Evolutionary conservation across 129 eudicot genomes (phyloP).

Genomic region (Logfia minima): DNA sequence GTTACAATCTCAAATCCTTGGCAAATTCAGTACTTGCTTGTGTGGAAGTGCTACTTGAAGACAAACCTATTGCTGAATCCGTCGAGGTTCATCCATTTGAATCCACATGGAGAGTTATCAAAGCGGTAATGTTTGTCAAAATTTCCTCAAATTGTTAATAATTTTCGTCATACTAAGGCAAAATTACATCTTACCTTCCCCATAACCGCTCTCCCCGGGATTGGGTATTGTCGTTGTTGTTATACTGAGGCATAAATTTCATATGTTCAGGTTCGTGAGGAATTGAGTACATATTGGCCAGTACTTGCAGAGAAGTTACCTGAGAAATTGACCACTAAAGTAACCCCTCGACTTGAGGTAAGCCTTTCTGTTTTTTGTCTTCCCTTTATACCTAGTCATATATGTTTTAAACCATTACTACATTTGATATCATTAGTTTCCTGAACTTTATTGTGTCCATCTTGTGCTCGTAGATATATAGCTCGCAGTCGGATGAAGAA

Average conservation of each 20-base stretch:
- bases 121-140: constrained; percentile 38
- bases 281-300: constrained; percentile 71
- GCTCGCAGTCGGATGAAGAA: neutral
- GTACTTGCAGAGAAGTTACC: constrained; percentile 58
- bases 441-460: neutral
- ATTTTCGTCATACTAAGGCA: no score
- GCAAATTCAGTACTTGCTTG: constrained; percentile 79
- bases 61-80: constrained; percentile 42
- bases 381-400: no score
- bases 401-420: no score
- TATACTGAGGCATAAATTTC: constrained; percentile 4
- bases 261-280: constrained; percentile 69
- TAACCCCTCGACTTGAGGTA: neutral
- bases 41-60: constrained; percentile 66
- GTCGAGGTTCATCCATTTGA: constrained; percentile 62
- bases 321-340: constrained; percentile 49
- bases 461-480: neutral
- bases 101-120: constrained; percentile 78
- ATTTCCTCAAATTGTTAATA: neutral
- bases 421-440: no score
- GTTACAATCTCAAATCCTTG: constrained; percentile 73
- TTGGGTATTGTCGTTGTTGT: neutral
- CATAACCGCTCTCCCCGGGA: neutral
- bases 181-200: neutral
- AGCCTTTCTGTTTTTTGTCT: neutral